These are phyloP conservation scores for Claviceps lovelessii DNA, from an alignment of 2,329 filamentous ascomycete species.

Conservation along the genomic window DNA sequence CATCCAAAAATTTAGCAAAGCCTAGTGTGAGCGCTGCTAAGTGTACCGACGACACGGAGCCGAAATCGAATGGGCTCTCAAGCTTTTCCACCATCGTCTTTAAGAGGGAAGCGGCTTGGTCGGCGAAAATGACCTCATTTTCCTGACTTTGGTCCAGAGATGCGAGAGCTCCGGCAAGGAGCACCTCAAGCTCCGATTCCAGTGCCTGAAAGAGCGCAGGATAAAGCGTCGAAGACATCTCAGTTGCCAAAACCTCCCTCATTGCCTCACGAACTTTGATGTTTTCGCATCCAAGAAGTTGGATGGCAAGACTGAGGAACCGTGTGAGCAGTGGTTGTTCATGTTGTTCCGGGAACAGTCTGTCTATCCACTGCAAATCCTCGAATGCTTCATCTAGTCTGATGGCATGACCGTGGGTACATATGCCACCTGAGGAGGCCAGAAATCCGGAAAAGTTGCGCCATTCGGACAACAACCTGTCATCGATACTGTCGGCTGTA, in stretches of 20 bases:
- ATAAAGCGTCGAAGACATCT: conserved; percentile 47
- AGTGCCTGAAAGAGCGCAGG: conserved; percentile 50
- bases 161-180: conserved; percentile 43
- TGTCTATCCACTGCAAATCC: conserved; percentile 51
- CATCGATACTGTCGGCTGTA: conserved; percentile 36
- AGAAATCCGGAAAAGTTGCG: conserved; percentile 56
- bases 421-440: conserved; percentile 51
- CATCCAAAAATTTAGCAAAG: conserved; percentile 53
- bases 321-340: conserved; percentile 46
- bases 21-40: conserved; percentile 49
- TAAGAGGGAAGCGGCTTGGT: conserved; percentile 50
- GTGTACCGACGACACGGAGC: conserved; percentile 47
- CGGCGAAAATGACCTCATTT: conserved; percentile 49
- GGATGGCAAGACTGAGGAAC: conserved; percentile 49
- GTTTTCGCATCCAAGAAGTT: conserved; percentile 49
- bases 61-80: conserved; percentile 47
- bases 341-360: conserved; percentile 40
- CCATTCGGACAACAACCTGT: conserved; percentile 47
- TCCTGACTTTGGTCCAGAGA: conserved; percentile 39
- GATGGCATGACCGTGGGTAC: conserved; percentile 43
- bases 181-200: conserved; percentile 47
- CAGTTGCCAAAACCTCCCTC: conserved; percentile 50
- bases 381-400: conserved; percentile 43
- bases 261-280: conserved; percentile 52
- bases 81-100: conserved; percentile 50